These are phyloP conservation scores for Rosa rugosa DNA, from an alignment of 306 rosid species.

Conservation along the genomic window DNA sequence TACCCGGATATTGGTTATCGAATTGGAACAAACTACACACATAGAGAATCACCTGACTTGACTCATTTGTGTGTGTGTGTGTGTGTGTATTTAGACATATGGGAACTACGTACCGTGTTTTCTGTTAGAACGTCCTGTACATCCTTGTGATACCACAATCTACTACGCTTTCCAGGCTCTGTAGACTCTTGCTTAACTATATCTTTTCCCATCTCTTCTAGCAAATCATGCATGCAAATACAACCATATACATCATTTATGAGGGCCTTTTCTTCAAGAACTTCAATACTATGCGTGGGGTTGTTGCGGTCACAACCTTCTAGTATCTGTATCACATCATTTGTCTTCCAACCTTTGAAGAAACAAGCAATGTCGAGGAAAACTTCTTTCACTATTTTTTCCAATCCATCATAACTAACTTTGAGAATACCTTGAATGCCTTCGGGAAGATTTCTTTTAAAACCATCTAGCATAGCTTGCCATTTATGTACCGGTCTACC, in stretches of 20 bases:
- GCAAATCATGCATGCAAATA: constrained; percentile 41
- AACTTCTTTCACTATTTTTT: constrained; percentile 17
- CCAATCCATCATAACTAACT: constrained; percentile 37
- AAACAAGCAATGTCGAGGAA: constrained; percentile 5
- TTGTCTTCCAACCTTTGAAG: too few relatives aligned
- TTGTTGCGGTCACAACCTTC: constrained; percentile 17
- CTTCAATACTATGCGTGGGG: neutral
- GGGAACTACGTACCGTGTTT: neutral
- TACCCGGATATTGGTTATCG: too few relatives aligned
- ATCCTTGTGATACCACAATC: constrained; percentile 16
- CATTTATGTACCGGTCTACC: constrained; percentile 23
- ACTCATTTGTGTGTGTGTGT: too few relatives aligned
- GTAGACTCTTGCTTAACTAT: constrained; percentile 22
- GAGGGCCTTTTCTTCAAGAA: neutral
- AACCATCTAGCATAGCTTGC: constrained; percentile 28
- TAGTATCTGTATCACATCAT: too few relatives aligned
- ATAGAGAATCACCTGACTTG: too few relatives aligned
- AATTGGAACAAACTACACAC: too few relatives aligned
- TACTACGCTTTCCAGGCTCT: constrained; percentile 23
- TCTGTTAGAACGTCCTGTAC: neutral
- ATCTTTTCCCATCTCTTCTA: constrained; percentile 39
- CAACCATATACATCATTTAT: neutral
- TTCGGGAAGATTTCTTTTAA: constrained; percentile 29
- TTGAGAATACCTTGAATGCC: constrained; percentile 36
- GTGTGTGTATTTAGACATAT: too few relatives aligned